Base-by-base conservation (phyloP, 331 rosid genomes). In the Arachis monticola region DNA sequence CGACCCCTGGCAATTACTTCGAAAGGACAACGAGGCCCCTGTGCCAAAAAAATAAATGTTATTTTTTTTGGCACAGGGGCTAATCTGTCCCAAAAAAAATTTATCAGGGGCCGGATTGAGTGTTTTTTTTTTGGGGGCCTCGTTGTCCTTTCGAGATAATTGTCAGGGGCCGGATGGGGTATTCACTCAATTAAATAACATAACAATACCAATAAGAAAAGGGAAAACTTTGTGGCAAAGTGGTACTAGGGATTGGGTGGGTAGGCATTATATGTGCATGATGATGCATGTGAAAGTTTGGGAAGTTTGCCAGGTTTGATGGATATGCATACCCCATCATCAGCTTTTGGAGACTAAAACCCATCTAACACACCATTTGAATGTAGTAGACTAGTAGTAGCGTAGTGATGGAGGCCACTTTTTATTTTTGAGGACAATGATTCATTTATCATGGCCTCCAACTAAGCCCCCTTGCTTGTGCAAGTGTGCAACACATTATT, bases 401-500 rank as follows among this genome's bases (percentile, higher is more conserved):
- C 4, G 40, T 35, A 75, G 88, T 81, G 85, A 84, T 81, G 88
- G 76, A 71, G 62, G 79, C 32, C 72, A 81, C 81, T 81, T 84
- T 60, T 35, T 35, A 2, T 35, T 35, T 35, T 35, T 35, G 40
- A 51, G 73, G 47, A 62, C 83, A 84, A 81, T 84, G 77, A 84
- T 84, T 84, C 81, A 84, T 70, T 73, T 74, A 81, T 84, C 70
- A 81, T 84, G 88, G 67, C 45, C 76, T 84, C 88, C 88, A 84
- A 77, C 88, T 77, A 84, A 84, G 83, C 79, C 75, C 64, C 67
- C 2, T 35, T 35, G 40, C 40, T 35, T 35, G 4, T 35, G 40
- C 40, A 35, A 35, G 40, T 75, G 14, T 47, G 62, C 74, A 60
- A 64, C 85, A 56, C 65, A 67, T 70, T 70, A 67, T 70, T 84